Evolutionary conservation across 1,139 yeast species (phyloP).

Genomic region (Suhomyces bribrorum): DNA sequence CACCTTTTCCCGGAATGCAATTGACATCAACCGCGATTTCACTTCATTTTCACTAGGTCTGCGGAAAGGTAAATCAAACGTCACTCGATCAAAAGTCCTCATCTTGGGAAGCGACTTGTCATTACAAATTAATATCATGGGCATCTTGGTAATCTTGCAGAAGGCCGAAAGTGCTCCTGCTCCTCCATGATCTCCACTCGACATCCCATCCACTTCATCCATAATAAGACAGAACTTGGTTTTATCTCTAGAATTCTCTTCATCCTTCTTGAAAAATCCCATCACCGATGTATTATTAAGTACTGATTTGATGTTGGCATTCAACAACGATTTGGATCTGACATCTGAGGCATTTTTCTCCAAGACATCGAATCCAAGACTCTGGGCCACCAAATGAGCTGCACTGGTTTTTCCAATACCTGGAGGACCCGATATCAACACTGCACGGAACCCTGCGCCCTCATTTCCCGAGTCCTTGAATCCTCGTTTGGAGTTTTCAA

Average conservation of each 20-base stretch:
- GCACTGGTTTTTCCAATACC: constrained; percentile 84
- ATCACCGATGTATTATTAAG: constrained; percentile 80
- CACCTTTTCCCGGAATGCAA: constrained; percentile 81
- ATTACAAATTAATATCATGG: constrained; percentile 90
- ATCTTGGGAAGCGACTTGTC: constrained; percentile 90
- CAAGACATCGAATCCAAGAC: constrained; percentile 67
- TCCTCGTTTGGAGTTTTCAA: constrained; percentile 51
- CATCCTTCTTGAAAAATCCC: constrained; percentile 59
- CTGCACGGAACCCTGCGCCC: constrained; percentile 77
- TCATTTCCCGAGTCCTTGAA: constrained; percentile 60
- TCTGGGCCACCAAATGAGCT: constrained; percentile 70
- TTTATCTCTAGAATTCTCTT: constrained; percentile 34
- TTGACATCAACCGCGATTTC: constrained; percentile 83
- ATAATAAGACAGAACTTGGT: constrained; percentile 72
- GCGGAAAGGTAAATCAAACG: constrained; percentile 80
- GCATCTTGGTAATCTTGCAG: constrained; percentile 82
- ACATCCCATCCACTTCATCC: constrained; percentile 99
- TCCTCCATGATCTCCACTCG: constrained; percentile 98
- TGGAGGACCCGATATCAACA: constrained; percentile 82
- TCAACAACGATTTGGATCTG: constrained; percentile 75
- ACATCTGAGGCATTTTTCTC: constrained; percentile 89
- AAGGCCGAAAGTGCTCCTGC: constrained; percentile 92
- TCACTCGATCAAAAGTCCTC: constrained; percentile 92
- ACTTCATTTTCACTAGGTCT: constrained; percentile 85
- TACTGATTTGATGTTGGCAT: constrained; percentile 67